phyloP scores from a whole-genome alignment of 2,329 filamentous ascomycete genomes.

The Emmonsiellopsis sp. region DNA sequence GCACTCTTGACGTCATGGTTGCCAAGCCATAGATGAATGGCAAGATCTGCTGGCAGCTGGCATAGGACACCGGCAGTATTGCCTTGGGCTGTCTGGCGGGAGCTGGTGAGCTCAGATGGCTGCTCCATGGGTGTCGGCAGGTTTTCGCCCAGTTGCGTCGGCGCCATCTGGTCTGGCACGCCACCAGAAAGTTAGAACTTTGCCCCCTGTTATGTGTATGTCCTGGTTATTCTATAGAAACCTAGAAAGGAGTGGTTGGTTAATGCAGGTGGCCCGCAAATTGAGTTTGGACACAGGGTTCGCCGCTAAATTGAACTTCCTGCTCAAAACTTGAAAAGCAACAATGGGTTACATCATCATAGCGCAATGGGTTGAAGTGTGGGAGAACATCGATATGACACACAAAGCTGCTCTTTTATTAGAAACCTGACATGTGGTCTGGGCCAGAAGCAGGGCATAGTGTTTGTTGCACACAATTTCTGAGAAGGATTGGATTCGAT shows the following conservation, averaged over 20 bases:
- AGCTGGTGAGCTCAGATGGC: background rate
- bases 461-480: no score
- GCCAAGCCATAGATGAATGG: background rate
- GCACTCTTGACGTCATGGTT: constrained; percentile 1
- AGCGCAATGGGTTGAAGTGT: background rate
- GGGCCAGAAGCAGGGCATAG: no score
- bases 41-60: background rate
- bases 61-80: background rate
- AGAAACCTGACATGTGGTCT: no score
- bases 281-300: no score
- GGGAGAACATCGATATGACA: background rate
- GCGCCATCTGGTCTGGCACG: no score
- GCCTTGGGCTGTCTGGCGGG: background rate
- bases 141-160: background rate
- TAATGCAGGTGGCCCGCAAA: no score
- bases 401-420: no score
- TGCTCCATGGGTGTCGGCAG: background rate
- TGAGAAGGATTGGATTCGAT: no score
- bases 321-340: background rate
- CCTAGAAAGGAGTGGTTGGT: no score
- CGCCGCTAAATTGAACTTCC: background rate
- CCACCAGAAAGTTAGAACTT: no score
- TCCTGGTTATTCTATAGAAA: no score
- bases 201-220: no score
- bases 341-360: background rate